Base-by-base conservation (phyloP, 2,329 filamentous ascomycete species). In the Colletotrichum nymphaeae region DNA sequence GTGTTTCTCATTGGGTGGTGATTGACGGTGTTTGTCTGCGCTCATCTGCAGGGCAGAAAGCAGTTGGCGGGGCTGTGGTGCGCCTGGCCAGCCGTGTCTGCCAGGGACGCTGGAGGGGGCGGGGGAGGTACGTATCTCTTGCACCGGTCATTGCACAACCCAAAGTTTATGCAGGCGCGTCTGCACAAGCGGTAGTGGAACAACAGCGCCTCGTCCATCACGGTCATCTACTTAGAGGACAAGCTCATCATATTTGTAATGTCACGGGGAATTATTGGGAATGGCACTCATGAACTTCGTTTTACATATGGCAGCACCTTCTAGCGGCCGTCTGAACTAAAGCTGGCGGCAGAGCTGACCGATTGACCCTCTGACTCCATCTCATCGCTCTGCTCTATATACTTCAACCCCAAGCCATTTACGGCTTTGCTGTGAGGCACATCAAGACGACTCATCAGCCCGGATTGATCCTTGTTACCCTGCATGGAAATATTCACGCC, bases 401-500 rank as follows among this genome's bases (percentile, higher is more conserved):
- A 77, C 53, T 77, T 77, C 60, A 76, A 76, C 28, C 77, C 76
- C 26, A 78, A 73, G 7, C 82, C 83, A 22, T 84, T 83, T 55
- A 76, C 62, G 24, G 72, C 68, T 71, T 78, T 79, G 6, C 76
- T 75, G 12, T 65, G 42, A 12, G 75, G 68, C 37, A 75, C 56
- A 28, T 59, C 72, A 28, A 75, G 67, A 49, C 73, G 65, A 37
- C 69, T 68, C 60, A 76, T 74, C 30, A 74, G 37, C 30, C 72
- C 72, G 24, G 52, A 63, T n/a, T 26, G 63, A 28, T 69, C 37
- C 49, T 71, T 63, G 22, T 67, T 65, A 19, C 65, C 62, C 30
- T 80, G 82, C 37, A 81, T 75, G 19, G 79, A 77, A 49, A 84
- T 80, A 60, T 90, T 88, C 7, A 91, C 89, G 82, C 91, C 86